Evolutionary conservation across 2,329 filamentous ascomycete species (phyloP), one percentile per base, ranked within the genome.

Genomic region (Purpureocillium lavendulum): DNA sequence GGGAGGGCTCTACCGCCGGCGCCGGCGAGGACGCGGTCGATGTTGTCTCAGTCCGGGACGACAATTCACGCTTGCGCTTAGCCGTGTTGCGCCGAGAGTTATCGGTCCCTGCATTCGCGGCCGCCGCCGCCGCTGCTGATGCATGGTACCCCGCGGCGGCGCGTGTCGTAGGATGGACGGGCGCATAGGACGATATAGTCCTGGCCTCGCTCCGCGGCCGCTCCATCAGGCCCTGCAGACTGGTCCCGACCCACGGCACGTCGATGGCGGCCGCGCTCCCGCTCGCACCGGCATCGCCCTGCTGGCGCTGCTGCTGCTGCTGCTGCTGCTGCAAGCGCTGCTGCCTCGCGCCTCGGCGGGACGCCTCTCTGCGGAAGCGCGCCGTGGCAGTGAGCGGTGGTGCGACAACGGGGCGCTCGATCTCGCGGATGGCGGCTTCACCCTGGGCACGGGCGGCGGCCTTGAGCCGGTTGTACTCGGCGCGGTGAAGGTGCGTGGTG

Each of bases 401-500:
- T 12, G 39, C 64, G 1, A 71, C 62, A 9, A 75, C 67, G 2
- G 73, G 74, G 7, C 73, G 64, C 30, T 72, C 68, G 36, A 77
- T 71, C 41, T 65, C 59, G 15, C 54, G 60, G 43, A 77, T 74
- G 9, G 65, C 59, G 15, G 67, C 67, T 1, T 70, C 70, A 45
- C 80, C 80, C 36, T 72, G 69, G 9, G 65, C 55, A 46, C 66
- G 73, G 4, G 77, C 75, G 29, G 67, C 62, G 28, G 65, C 62
- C 56, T 82, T 83, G 33, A 86, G 70, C 4, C 80, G 73, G 42
- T 78, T 69, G 55, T 90, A 90, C 57, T 88, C 84, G 13, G 79
- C 82, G n/a, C 79, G 75, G 54, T 89, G 84, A 2, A 90, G 70
- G 56, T 88, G 84, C 5, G 73, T 71, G 0, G 85, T 90, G 59